Conservation (phyloP, 2,329 filamentous ascomycete genomes). For the Pezicula radicicola region DNA sequence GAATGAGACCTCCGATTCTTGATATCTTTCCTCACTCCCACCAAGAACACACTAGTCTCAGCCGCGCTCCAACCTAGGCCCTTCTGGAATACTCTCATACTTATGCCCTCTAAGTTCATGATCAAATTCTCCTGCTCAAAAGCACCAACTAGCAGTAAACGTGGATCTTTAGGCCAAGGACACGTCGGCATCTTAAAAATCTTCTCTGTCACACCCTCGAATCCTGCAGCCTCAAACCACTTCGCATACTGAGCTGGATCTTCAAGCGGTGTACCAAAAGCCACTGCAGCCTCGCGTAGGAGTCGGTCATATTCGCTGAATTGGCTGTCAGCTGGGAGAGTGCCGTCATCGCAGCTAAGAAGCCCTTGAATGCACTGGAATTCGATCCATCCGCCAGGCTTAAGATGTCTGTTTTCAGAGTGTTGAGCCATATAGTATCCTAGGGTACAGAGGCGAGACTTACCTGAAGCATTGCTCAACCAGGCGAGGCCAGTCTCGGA, state of each 20-base stretch:
- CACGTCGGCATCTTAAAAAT: slow-evolving; percentile 46
- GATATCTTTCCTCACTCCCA: slow-evolving; percentile 31
- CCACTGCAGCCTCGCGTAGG: background rate
- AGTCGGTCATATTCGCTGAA: slow-evolving; percentile 2
- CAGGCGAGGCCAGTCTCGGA: slow-evolving; percentile 6
- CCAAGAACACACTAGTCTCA: slow-evolving; percentile 31
- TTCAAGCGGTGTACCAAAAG: slow-evolving; percentile 5
- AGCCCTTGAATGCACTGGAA: slow-evolving; percentile 3
- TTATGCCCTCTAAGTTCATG: slow-evolving; percentile 10
- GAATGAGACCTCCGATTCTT: slow-evolving; percentile 27
- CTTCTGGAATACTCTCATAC: slow-evolving; percentile 29
- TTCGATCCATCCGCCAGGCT: slow-evolving; percentile 8
- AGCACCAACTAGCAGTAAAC: slow-evolving; percentile 46
- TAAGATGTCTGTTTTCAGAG: slow-evolving; percentile 6
- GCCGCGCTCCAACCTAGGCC: slow-evolving; percentile 31
- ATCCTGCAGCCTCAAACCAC: slow-evolving; percentile 46
- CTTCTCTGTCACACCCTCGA: slow-evolving; percentile 44
- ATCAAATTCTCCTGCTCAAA: slow-evolving; percentile 8
- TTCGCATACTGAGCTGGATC: slow-evolving; percentile 2
- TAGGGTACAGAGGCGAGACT: background rate
- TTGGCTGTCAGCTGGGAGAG: background rate
- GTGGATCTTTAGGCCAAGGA: slow-evolving; percentile 46
- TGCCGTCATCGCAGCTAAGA: slow-evolving; percentile 6
- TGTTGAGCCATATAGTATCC: background rate
- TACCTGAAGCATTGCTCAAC: slow-evolving; percentile 6